These are phyloP conservation scores for Wallacemonas sp. DNA, from an alignment of 208 protist genomes.

Conservation along the genomic window DNA sequence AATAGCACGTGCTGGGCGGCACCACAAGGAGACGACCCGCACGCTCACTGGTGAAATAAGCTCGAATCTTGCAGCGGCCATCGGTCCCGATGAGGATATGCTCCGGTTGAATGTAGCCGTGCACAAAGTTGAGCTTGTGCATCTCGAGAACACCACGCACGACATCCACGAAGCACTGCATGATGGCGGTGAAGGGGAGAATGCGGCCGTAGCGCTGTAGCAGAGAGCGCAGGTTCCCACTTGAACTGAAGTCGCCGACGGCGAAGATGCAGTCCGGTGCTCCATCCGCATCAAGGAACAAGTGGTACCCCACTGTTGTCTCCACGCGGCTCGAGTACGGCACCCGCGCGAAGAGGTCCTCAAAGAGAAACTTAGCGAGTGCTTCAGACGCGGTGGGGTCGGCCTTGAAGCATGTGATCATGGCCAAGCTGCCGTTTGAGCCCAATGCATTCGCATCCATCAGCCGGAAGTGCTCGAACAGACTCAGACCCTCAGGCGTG, in stretches of 20 bases:
- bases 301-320: neutral
- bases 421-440: slow-evolving; percentile 1
- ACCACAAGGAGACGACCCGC: neutral
- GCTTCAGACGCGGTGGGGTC: neutral
- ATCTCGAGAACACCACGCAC: neutral
- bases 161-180: neutral
- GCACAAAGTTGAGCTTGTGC: neutral
- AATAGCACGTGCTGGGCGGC: neutral
- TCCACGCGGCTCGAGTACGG: neutral
- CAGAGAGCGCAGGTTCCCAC: neutral
- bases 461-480: neutral
- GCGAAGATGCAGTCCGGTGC: neutral
- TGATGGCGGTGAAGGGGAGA: neutral
- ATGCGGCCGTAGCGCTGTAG: neutral
- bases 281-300: neutral
- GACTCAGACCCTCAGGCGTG: neutral
- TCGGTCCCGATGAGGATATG: neutral
- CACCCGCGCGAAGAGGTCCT: neutral
- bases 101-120: slow-evolving; percentile 1
- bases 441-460: neutral
- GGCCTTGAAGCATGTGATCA: slow-evolving; percentile 6
- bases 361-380: neutral
- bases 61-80: slow-evolving; percentile 2
- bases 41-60: neutral
- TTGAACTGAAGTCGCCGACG: neutral